These are phyloP conservation scores for Phytopythium montanum DNA, from an alignment of 352 stramenopile species.

Conservation along the genomic window DNA sequence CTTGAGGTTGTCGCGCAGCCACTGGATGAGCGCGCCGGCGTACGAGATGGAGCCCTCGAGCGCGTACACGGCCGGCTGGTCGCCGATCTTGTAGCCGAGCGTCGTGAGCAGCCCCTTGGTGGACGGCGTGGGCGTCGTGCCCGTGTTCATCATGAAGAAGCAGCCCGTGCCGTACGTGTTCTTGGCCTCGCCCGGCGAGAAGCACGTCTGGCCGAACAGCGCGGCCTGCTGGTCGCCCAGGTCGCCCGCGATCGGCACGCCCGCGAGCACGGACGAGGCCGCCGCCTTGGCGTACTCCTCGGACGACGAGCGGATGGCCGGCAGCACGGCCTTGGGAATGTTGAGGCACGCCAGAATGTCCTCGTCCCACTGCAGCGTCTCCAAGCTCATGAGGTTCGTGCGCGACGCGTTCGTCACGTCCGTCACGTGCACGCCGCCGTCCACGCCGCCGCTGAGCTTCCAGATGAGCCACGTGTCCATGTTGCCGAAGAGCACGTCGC, in stretches of 20 bases:
- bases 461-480: slow-evolving; percentile 98
- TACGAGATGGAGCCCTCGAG: slow-evolving; percentile 97
- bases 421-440: slow-evolving; percentile 91
- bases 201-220: slow-evolving; percentile 97
- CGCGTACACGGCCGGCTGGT: slow-evolving; percentile 91
- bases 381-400: slow-evolving; percentile 94
- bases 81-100: slow-evolving; percentile 77
- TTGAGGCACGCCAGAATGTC: slow-evolving; percentile 80
- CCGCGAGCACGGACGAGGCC: slow-evolving; percentile 60
- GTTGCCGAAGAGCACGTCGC: slow-evolving; percentile 95
- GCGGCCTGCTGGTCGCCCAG: slow-evolving; percentile 97
- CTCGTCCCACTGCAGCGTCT: slow-evolving; percentile 91
- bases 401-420: slow-evolving; percentile 98
- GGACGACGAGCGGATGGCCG: slow-evolving; percentile 90
- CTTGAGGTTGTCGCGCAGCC: slow-evolving; percentile 97
- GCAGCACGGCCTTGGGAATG: slow-evolving; percentile 87
- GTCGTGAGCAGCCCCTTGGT: slow-evolving; percentile 97
- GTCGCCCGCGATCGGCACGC: slow-evolving; percentile 91
- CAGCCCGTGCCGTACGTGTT: slow-evolving; percentile 99
- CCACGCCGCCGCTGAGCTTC: slow-evolving; percentile 86
- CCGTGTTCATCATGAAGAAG: slow-evolving; percentile 99
- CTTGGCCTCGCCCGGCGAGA: slow-evolving; percentile 94
- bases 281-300: slow-evolving; percentile 78
- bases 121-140: slow-evolving; percentile 77
- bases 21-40: slow-evolving; percentile 96